These are phyloP conservation scores for Corylus heterophylla DNA, from an alignment of 306 rosid species.

Conservation along the genomic window DNA sequence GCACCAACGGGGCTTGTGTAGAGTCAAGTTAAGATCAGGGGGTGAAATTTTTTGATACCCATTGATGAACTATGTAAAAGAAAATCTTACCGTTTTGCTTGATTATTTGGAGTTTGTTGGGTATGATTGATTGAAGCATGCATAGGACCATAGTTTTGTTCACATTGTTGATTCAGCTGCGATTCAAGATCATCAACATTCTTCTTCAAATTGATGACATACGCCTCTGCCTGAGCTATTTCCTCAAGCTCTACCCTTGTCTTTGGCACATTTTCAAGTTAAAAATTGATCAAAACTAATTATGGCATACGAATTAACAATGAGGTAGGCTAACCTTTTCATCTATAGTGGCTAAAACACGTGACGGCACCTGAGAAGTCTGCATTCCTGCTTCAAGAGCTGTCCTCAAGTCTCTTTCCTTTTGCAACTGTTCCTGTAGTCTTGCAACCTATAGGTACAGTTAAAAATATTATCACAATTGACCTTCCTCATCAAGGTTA, in stretches of 20 bases:
- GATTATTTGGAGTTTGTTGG: conserved; percentile 30
- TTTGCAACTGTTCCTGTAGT: conserved; percentile 67
- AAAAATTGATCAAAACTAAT: conserved; percentile 24
- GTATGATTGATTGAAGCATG: conserved; percentile 21
- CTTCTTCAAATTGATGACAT: conserved; percentile 53
- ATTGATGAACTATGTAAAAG: background rate
- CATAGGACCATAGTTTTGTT: conserved; percentile 29
- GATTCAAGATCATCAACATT: conserved; percentile 53
- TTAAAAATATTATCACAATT: background rate
- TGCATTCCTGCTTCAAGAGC: conserved; percentile 64
- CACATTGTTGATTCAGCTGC: conserved; percentile 59
- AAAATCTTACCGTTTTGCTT: conserved; percentile 56
- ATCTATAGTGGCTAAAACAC: conserved; percentile 43
- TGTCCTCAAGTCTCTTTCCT: conserved; percentile 60
- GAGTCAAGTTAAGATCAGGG: background rate
- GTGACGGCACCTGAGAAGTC: conserved; percentile 35
- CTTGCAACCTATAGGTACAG: conserved; percentile 58
- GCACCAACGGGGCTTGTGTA: conserved; percentile 16
- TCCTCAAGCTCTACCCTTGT: conserved; percentile 69
- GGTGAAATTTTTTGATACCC: background rate
- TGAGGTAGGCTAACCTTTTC: conserved; percentile 45
- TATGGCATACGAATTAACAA: conserved; percentile 12
- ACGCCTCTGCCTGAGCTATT: conserved; percentile 58
- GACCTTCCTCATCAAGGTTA: background rate
- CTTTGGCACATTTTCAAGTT: conserved; percentile 46